Conservation (phyloP, 1,284 basidiomycete genomes). For the Cutaneotrichosporon cavernicola region DNA sequence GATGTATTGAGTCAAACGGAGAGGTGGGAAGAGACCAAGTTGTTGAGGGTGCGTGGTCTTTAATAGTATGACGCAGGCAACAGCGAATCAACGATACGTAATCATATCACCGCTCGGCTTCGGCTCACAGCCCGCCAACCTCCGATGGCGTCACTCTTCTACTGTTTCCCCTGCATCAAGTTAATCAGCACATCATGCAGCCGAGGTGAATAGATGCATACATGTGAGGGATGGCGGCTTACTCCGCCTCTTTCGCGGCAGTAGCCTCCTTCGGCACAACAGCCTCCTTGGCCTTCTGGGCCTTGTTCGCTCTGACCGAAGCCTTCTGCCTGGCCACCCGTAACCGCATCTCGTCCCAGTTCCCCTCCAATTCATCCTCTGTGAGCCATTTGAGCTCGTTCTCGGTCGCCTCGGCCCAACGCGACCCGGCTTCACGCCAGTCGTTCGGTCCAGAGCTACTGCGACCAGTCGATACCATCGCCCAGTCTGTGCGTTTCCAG, state of each 20-base stretch:
- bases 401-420: neutral
- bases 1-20: neutral
- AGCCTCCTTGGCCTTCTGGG: neutral
- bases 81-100: conserved; percentile 1
- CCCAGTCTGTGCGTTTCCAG: neutral
- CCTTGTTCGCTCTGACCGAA: neutral
- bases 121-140: conserved; percentile 4
- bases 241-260: neutral
- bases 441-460: neutral
- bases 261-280: neutral
- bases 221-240: neutral
- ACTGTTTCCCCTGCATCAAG: neutral
- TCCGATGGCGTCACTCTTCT: neutral
- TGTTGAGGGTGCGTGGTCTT: neutral
- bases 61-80: neutral
- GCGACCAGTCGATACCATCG: neutral
- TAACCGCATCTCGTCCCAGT: neutral
- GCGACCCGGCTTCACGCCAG: conserved; percentile 2
- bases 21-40: neutral
- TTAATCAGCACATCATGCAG: neutral
- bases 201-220: neutral
- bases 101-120: neutral
- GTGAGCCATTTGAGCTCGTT: conserved; percentile 2
- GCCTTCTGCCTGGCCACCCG: neutral
- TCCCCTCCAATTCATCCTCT: neutral